Conservation (phyloP, 2,329 filamentous ascomycete genomes). For the Fusarium phyllophilum region DNA sequence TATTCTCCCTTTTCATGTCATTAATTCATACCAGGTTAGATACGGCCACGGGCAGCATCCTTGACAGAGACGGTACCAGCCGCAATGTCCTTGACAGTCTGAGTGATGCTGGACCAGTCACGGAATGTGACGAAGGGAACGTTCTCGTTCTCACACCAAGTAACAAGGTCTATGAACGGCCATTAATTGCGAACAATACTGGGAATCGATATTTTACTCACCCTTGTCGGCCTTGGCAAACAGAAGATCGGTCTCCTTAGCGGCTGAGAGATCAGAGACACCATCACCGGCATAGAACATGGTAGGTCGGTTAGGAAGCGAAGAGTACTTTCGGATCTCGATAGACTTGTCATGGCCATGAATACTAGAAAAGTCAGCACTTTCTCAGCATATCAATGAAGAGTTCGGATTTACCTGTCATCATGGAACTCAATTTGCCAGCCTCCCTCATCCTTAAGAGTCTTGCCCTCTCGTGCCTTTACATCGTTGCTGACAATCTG, state of each 20-base stretch:
- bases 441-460: conserved; percentile 80
- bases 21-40: conserved; percentile 40
- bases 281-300: conserved; percentile 97
- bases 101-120: conserved; percentile 82
- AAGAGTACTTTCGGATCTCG: conserved; percentile 87
- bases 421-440: conserved; percentile 93
- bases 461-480: conserved; percentile 69
- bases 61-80: conserved; percentile 76
- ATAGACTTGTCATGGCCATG: conserved; percentile 98
- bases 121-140: conserved; percentile 90
- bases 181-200: background rate
- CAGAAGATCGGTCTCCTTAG: conserved; percentile 89
- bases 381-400: background rate
- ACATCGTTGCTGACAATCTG: conserved; percentile 93
- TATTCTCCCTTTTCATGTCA: background rate
- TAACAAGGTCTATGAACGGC: conserved; percentile 75
- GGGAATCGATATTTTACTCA: conserved; percentile 52
- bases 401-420: conserved; percentile 65
- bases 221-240: conserved; percentile 93
- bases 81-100: conserved; percentile 80
- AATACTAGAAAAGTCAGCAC: conserved; percentile 58
- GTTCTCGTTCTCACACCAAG: conserved; percentile 84
- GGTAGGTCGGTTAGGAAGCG: conserved; percentile 78
- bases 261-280: conserved; percentile 90
- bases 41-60: conserved; percentile 69